phyloP scores from a whole-genome alignment of 2,329 filamentous ascomycete species.

The Fusarium zealandicum region DNA sequence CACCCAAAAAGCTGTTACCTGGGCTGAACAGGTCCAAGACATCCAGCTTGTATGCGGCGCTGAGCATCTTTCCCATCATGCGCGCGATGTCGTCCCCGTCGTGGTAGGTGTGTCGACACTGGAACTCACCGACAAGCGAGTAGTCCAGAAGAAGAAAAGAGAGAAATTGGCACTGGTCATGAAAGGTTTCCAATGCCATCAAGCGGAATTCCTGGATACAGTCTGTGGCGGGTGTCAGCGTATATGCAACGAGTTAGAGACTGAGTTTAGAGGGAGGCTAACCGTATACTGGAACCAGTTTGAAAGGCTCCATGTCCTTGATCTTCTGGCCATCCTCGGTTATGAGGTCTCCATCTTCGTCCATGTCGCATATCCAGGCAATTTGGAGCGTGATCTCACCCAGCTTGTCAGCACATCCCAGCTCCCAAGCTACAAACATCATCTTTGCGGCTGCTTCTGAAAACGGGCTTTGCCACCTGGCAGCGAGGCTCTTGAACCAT shows the following conservation, averaged over 20 bases:
- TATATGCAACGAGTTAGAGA: conserved; percentile 5
- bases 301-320: background rate
- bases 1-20: background rate
- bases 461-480: background rate
- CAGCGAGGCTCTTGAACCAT: conserved; percentile 5
- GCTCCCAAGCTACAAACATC: conserved; percentile 26
- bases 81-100: background rate
- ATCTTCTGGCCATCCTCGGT: conserved; percentile 3
- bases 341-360: conserved; percentile 5
- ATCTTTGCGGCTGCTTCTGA: background rate
- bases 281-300: conserved; percentile 19
- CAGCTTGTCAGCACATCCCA: conserved; percentile 16
- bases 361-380: background rate
- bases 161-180: conserved; percentile 20
- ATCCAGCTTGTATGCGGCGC: conserved; percentile 9
- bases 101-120: background rate
- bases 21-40: conserved; percentile 17
- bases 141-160: too few relatives aligned
- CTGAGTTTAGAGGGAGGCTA: background rate
- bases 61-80: conserved; percentile 23
- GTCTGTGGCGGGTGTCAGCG: too few relatives aligned
- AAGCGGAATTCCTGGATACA: conserved; percentile 19
- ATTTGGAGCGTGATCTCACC: background rate
- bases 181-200: conserved; percentile 5
- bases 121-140: too few relatives aligned